Percentiles rank a stretch among this genome's conserved stretches.
Evolutionary conservation across 1,139 yeast genomes (phyloP).

Genomic region (Lodderomyces orthopsilosis): DNA sequence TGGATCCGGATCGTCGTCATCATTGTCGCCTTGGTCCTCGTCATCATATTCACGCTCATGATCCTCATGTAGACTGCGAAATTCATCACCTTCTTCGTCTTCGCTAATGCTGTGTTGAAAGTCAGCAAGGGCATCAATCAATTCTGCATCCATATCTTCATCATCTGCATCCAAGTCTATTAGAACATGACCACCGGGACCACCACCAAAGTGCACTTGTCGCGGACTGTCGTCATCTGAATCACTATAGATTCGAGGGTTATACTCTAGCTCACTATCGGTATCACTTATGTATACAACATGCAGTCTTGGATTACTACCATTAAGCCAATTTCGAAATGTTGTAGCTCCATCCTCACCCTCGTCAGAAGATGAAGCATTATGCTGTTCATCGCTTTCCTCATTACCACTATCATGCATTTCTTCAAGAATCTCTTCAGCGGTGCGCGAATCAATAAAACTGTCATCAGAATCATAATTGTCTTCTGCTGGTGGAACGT

Average conservation of each 20-base stretch:
- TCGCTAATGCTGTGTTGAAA: slow-evolving; percentile 2
- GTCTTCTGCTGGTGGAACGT: slow-evolving; percentile 13
- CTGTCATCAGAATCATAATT: slow-evolving; percentile 31
- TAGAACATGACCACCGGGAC: neutral
- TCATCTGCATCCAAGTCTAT: slow-evolving; percentile 8
- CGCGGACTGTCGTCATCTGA: slow-evolving; percentile 5
- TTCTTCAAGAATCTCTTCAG: slow-evolving; percentile 11
- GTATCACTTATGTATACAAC: slow-evolving; percentile 1
- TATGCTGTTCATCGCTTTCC: slow-evolving; percentile 8
- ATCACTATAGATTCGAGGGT: slow-evolving; percentile 1
- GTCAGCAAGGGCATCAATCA: slow-evolving; percentile 4
- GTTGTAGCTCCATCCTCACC: slow-evolving; percentile 6
- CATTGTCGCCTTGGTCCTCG: slow-evolving; percentile 1
- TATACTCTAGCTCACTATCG: neutral
- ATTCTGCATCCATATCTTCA: slow-evolving; percentile 6
- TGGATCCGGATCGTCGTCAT: slow-evolving; percentile 1
- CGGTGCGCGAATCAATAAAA: slow-evolving; percentile 24
- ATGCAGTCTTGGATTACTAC: slow-evolving; percentile 2
- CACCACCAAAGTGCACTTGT: neutral
- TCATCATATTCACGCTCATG: neutral
- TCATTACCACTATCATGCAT: slow-evolving; percentile 1
- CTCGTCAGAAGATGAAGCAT: slow-evolving; percentile 11
- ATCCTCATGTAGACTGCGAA: slow-evolving; percentile 1
- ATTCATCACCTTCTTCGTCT: slow-evolving; percentile 1
- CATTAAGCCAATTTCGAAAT: neutral